Percentiles rank a stretch among this genome's conserved stretches.
These are phyloP conservation scores for Dillenia turbinata DNA, from an alignment of 164 flowering plant species.

Conservation along the genomic window DNA sequence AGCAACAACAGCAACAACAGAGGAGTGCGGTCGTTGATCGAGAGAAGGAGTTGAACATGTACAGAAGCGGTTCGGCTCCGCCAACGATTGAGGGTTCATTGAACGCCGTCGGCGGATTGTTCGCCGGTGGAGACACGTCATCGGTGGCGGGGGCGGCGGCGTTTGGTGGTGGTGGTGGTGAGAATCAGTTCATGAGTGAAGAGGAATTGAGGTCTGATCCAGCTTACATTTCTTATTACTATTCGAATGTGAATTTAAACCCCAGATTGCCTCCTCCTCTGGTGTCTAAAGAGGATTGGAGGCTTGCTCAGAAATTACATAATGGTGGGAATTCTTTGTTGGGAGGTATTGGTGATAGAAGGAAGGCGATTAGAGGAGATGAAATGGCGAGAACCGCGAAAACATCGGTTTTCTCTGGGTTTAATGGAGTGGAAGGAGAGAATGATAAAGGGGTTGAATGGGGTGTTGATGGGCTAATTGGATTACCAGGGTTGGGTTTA, in stretches of 20 bases:
- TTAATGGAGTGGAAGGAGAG: slow-evolving; percentile 31
- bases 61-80: slow-evolving; percentile 84
- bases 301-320: slow-evolving; percentile 57
- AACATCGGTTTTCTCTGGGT: slow-evolving; percentile 50
- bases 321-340: slow-evolving; percentile 28
- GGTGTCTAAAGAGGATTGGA: slow-evolving; percentile 73
- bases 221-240: slow-evolving; percentile 62
- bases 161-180: slow-evolving; percentile 1
- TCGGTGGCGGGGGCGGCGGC: slow-evolving; percentile 6
- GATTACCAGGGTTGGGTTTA: slow-evolving; percentile 62
- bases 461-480: slow-evolving; percentile 77
- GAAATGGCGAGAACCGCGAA: slow-evolving; percentile 32
- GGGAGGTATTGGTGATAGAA: slow-evolving; percentile 72
- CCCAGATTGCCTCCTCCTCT: slow-evolving; percentile 81
- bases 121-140: slow-evolving; percentile 19
- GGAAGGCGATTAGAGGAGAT: slow-evolving; percentile 29
- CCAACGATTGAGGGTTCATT: slow-evolving; percentile 86
- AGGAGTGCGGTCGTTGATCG: slow-evolving; percentile 27
- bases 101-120: slow-evolving; percentile 54
- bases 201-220: slow-evolving; percentile 76
- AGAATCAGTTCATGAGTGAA: slow-evolving; percentile 29
- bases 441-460: slow-evolving; percentile 31
- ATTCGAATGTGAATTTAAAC: slow-evolving; percentile 61
- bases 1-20: slow-evolving; percentile 23
- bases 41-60: slow-evolving; percentile 57